Evolutionary conservation across 2,329 filamentous ascomycete species (phyloP).

Genomic region (Trichophyton schoenleinii): DNA sequence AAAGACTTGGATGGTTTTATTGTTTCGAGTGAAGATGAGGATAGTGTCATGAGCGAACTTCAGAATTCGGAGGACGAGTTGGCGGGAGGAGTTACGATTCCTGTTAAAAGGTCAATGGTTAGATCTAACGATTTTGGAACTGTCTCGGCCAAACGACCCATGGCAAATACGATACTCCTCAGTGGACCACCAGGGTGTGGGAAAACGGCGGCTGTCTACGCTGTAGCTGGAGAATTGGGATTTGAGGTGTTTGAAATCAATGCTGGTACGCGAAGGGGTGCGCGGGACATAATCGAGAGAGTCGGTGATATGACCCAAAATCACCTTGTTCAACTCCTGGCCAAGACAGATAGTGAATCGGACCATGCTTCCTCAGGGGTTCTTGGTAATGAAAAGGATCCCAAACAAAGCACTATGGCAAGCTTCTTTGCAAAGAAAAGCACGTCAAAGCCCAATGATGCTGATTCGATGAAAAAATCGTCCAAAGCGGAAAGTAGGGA

Average conservation of each 20-base stretch:
- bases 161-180: slow-evolving; percentile 64
- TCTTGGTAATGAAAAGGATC: slow-evolving; percentile 36
- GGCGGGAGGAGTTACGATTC: slow-evolving; percentile 28
- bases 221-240: slow-evolving; percentile 77
- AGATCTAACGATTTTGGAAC: slow-evolving; percentile 28
- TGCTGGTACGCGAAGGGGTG: slow-evolving; percentile 65
- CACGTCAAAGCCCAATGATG: slow-evolving; percentile 24
- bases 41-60: slow-evolving; percentile 55
- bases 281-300: slow-evolving; percentile 78
- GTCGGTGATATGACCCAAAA: slow-evolving; percentile 97
- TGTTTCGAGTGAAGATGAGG: slow-evolving; percentile 64
- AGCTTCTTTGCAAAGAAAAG: slow-evolving; percentile 57
- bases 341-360: slow-evolving; percentile 21
- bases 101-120: slow-evolving; percentile 30
- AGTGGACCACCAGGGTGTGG: slow-evolving; percentile 84
- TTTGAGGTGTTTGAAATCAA: slow-evolving; percentile 97
- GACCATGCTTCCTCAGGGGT: slow-evolving; percentile 19
- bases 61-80: slow-evolving; percentile 40
- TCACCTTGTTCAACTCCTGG: slow-evolving; percentile 59
- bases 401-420: slow-evolving; percentile 65
- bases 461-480: background rate
- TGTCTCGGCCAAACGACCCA: slow-evolving; percentile 34
- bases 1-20: slow-evolving; percentile 71
- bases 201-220: slow-evolving; percentile 86
- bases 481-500: slow-evolving; percentile 6